Evolutionary conservation across 169 alveolate species (phyloP).

Genomic region (Toxoplasma gondii): DNA sequence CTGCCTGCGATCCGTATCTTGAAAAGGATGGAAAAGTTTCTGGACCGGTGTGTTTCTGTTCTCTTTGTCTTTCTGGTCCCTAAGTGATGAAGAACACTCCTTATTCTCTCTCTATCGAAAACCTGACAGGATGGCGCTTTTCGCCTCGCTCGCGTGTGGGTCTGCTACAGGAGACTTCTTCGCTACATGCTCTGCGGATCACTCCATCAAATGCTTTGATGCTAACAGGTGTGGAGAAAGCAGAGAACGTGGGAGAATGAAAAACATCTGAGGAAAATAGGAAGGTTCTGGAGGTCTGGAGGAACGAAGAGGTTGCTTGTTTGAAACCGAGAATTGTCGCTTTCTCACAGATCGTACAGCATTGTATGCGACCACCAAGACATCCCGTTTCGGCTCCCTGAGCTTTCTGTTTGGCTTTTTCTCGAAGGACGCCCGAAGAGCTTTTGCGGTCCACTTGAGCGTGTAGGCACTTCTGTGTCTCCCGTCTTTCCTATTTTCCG

Average conservation of each 20-base stretch:
- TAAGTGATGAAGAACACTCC: too few species aligned
- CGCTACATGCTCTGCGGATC: conserved; percentile 87
- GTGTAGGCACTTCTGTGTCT: too few species aligned
- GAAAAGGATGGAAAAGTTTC: too few species aligned
- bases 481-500: neutral
- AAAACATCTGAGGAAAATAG: neutral
- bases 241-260: neutral
- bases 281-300: neutral
- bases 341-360: neutral
- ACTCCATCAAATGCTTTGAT: conserved; percentile 89
- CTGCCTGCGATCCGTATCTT: too few species aligned
- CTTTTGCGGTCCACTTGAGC: too few species aligned
- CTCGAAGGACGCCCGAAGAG: too few species aligned
- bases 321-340: neutral
- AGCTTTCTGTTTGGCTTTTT: too few species aligned
- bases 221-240: conserved; percentile 70
- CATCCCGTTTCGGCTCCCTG: too few species aligned
- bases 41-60: too few species aligned
- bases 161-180: conserved; percentile 62
- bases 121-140: neutral
- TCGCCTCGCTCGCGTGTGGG: too few species aligned
- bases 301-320: neutral
- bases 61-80: too few species aligned
- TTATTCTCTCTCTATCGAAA: too few species aligned
- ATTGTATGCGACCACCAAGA: neutral